These are phyloP conservation scores for Geosmithia morbida DNA, from an alignment of 2,329 filamentous ascomycete genomes.

Conservation along the genomic window DNA sequence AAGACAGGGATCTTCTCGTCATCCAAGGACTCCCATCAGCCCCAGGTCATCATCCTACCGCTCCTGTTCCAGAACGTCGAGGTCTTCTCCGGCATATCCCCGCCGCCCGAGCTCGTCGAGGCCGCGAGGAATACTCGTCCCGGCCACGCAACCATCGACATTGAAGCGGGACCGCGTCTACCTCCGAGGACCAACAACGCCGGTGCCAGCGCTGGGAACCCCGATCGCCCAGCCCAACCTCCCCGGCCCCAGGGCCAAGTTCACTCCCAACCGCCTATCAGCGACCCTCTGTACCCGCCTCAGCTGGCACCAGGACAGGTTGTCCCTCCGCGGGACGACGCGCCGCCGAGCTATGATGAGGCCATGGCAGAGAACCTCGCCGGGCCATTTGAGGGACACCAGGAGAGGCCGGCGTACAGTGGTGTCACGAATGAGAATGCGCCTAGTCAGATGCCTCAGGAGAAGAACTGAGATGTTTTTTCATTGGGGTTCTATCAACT, in stretches of 20 bases:
- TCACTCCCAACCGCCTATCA: slow-evolving; percentile 3
- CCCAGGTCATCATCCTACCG: slow-evolving; percentile 49
- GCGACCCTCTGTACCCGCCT: slow-evolving; percentile 43
- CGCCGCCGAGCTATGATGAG: slow-evolving; percentile 92
- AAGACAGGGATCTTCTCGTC: neutral
- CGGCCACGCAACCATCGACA: slow-evolving; percentile 17
- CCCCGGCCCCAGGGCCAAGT: neutral
- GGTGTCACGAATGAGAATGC: slow-evolving; percentile 48
- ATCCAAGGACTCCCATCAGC: neutral
- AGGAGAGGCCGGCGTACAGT: slow-evolving; percentile 51
- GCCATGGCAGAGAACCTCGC: slow-evolving; percentile 65
- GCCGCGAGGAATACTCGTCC: slow-evolving; percentile 27
- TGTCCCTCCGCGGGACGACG: slow-evolving; percentile 46
- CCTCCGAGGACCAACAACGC: slow-evolving; percentile 15
- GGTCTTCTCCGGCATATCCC: slow-evolving; percentile 77
- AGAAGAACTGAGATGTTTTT: slow-evolving; percentile 17
- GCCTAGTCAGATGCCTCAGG: slow-evolving; percentile 31
- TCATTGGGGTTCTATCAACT: neutral
- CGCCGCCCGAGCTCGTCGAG: slow-evolving; percentile 61
- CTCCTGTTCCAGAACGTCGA: slow-evolving; percentile 60
- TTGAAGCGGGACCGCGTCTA: slow-evolving; percentile 17
- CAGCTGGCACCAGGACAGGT: slow-evolving; percentile 31
- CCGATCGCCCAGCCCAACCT: neutral
- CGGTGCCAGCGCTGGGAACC: slow-evolving; percentile 7
- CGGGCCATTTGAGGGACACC: slow-evolving; percentile 50